Percentiles rank a stretch among this genome's conserved stretches.
These are phyloP conservation scores for Oryza rufipogon DNA, from an alignment of 176 grass and related monocot species.

Conservation along the genomic window DNA sequence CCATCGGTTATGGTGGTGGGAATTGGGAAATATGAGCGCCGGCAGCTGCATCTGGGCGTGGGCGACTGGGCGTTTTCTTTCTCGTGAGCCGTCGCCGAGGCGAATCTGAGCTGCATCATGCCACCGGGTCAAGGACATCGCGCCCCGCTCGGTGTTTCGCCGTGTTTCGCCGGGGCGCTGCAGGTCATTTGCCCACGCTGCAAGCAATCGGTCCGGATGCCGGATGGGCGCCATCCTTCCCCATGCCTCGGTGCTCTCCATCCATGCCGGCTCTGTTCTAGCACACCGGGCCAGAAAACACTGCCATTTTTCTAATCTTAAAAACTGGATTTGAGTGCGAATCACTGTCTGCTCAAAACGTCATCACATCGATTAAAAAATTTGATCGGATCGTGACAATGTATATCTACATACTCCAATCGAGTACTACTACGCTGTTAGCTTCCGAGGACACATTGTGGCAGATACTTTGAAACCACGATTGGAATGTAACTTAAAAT, in stretches of 20 bases:
- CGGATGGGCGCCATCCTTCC: background rate
- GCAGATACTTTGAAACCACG: background rate
- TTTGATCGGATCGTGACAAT: too few species aligned
- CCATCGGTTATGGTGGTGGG: too few species aligned
- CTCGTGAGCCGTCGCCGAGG: background rate
- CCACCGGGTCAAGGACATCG: background rate
- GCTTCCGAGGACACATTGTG: background rate
- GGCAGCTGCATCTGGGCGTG: background rate
- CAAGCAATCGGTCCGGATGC: background rate
- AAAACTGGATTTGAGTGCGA: background rate
- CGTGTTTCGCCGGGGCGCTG: background rate
- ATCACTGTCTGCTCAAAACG: background rate
- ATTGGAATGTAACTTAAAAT: background rate
- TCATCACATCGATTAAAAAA: background rate
- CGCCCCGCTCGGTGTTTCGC: background rate
- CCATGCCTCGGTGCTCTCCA: background rate
- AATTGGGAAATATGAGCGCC: too few species aligned
- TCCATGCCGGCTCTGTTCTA: constrained; percentile 1
- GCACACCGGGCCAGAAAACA: background rate
- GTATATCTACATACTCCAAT: too few species aligned
- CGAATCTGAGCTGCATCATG: background rate
- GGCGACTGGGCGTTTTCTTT: background rate
- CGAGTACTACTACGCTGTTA: background rate
- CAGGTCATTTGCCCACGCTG: background rate
- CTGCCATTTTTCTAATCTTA: too few species aligned